Conservation (phyloP, 805 yeast genomes). For the Lipomyces spencermartinsiae region DNA sequence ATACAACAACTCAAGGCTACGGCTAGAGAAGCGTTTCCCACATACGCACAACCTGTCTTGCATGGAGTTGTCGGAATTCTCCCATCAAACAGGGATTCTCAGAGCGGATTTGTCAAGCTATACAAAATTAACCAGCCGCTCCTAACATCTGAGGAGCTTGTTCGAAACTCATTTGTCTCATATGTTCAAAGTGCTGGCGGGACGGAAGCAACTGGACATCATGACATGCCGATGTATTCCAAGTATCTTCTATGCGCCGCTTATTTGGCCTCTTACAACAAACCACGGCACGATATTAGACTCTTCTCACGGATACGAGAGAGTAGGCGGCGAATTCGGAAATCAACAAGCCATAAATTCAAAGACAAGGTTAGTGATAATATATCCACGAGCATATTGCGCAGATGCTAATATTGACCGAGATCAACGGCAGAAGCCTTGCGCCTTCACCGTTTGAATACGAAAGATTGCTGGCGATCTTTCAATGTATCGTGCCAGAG, state of each 20-base stretch:
- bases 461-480: constrained; percentile 80
- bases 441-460: constrained; percentile 77
- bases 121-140: constrained; percentile 25
- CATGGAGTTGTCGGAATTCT: constrained; percentile 10
- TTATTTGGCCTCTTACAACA: constrained; percentile 79
- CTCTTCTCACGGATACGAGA: constrained; percentile 70
- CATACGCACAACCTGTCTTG: constrained; percentile 22
- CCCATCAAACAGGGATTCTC: neutral
- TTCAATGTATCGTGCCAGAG: constrained; percentile 67
- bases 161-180: constrained; percentile 22
- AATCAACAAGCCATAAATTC: constrained; percentile 9
- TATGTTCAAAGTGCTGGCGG: neutral
- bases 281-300: constrained; percentile 70
- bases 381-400: no score
- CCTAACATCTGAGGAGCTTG: constrained; percentile 28
- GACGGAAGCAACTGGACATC: constrained; percentile 7
- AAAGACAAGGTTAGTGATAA: constrained; percentile 22
- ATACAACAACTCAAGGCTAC: constrained; percentile 15
- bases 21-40: constrained; percentile 19
- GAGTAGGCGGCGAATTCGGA: constrained; percentile 15
- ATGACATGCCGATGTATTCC: constrained; percentile 27
- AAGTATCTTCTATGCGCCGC: constrained; percentile 81
- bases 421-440: constrained; percentile 64
- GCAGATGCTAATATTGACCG: neutral
- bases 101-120: constrained; percentile 16